Conservation (phyloP, 495 filamentous ascomycete genomes). For the Podospora pseudocomata region DNA sequence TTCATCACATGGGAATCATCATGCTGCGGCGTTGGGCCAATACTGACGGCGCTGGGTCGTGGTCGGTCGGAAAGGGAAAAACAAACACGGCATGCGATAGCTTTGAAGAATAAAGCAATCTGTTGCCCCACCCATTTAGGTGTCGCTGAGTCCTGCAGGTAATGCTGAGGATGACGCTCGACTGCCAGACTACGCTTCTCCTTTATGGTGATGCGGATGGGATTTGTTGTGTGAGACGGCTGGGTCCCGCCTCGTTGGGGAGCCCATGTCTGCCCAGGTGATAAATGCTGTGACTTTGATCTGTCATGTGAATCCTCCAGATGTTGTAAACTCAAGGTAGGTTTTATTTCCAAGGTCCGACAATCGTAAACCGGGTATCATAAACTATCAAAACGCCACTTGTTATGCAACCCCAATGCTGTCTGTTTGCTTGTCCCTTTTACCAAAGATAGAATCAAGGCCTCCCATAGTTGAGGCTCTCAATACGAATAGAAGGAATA, state of each 20-base stretch:
- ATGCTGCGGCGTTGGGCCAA: constrained; percentile 39
- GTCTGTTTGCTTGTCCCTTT: not conserved
- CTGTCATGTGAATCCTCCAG: not conserved
- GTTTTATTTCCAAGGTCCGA: not conserved
- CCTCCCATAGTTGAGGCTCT: constrained; percentile 7
- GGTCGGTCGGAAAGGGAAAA: not conserved
- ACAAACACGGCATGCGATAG: constrained; percentile 32
- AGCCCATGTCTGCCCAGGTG: not conserved
- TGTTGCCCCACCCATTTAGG: constrained; percentile 60
- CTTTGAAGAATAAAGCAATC: constrained; percentile 50
- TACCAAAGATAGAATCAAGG: not conserved
- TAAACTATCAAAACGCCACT: not conserved
- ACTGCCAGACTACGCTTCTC: constrained; percentile 67
- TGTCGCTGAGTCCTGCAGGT: constrained; percentile 76
- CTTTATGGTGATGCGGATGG: constrained; percentile 9
- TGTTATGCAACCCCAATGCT: not conserved
- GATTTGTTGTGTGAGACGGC: not conserved
- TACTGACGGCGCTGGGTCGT: constrained; percentile 6
- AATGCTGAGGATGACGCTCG: constrained; percentile 72
- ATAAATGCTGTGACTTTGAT: not conserved
- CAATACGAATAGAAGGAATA: constrained; percentile 24
- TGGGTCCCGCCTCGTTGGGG: not conserved
- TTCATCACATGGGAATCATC: constrained; percentile 16
- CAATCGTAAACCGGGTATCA: constrained; percentile 4
- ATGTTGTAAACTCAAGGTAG: not conserved